Conservation (phyloP, 805 yeast species). For the Monosporozyma yasuniensis region DNA sequence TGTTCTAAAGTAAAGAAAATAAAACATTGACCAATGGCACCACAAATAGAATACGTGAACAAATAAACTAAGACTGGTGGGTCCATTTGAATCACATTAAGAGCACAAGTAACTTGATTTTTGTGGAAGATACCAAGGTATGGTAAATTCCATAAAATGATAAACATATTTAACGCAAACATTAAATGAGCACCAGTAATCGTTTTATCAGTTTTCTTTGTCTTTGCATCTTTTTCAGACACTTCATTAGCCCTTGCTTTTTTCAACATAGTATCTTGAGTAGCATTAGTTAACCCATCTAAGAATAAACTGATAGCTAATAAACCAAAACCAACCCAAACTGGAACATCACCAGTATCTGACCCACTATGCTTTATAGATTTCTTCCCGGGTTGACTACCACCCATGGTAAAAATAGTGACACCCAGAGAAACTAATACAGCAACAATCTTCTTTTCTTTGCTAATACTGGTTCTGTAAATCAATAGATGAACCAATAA, state of each 20-base stretch:
- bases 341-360: not conserved
- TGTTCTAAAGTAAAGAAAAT: conserved; percentile 75
- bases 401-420: conserved; percentile 57
- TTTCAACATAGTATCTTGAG: conserved; percentile 79
- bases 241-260: not conserved
- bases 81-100: conserved; percentile 29
- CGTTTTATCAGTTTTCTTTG: conserved; percentile 10
- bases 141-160: conserved; percentile 38
- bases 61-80: conserved; percentile 54
- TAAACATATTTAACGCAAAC: conserved; percentile 52
- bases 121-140: conserved; percentile 34
- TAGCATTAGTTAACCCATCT: conserved; percentile 89
- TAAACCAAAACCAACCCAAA: conserved; percentile 45
- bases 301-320: conserved; percentile 57
- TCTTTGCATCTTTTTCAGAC: conserved; percentile 4
- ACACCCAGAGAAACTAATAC: conserved; percentile 76
- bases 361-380: not conserved
- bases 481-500: conserved; percentile 68
- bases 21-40: conserved; percentile 91
- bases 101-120: conserved; percentile 28
- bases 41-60: conserved; percentile 60
- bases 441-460: conserved; percentile 72
- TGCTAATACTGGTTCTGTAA: conserved; percentile 64
- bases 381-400: conserved; percentile 20
- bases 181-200: conserved; percentile 83